Evolutionary conservation across 176 grass and related monocot species (phyloP).

Genomic region (Tuctoria greenei): DNA sequence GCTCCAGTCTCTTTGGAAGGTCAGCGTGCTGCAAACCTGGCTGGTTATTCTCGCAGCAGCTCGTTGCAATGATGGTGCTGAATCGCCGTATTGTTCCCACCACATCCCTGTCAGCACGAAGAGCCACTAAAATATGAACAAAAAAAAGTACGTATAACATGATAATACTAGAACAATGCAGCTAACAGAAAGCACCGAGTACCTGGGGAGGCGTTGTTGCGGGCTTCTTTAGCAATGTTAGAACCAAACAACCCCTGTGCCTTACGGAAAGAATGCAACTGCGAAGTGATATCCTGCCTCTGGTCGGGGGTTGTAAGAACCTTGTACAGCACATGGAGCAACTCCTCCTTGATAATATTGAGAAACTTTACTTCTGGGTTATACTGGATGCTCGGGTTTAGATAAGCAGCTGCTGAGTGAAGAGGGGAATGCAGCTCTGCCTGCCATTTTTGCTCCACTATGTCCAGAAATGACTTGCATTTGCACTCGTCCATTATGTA

Average conservation of each 20-base stretch:
- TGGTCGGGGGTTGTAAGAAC: constrained; percentile 71
- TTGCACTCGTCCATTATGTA: constrained; percentile 99
- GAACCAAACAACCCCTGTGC: constrained; percentile 85
- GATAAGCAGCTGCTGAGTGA: constrained; percentile 75
- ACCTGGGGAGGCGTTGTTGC: constrained; percentile 80
- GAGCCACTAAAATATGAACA: neutral
- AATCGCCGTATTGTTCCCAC: constrained; percentile 97
- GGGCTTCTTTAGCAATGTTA: constrained; percentile 89
- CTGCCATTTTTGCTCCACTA: constrained; percentile 85
- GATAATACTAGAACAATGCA: constrained; percentile 12
- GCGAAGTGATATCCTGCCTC: constrained; percentile 76
- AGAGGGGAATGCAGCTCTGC: constrained; percentile 84
- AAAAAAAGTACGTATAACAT: no score
- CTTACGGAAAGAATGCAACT: constrained; percentile 80
- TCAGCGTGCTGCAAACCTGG: constrained; percentile 85
- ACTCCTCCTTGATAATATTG: constrained; percentile 67
- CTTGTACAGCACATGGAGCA: constrained; percentile 76
- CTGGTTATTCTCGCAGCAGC: constrained; percentile 85
- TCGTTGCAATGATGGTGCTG: constrained; percentile 67
- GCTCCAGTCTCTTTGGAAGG: constrained; percentile 73
- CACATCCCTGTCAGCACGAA: constrained; percentile 72
- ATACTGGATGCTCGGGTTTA: constrained; percentile 93
- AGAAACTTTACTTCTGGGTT: constrained; percentile 81
- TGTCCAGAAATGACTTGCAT: constrained; percentile 89
- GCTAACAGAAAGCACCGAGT: neutral